Base-by-base conservation (phyloP, 495 filamentous ascomycete genomes). In the Podospora sp. region DNA sequence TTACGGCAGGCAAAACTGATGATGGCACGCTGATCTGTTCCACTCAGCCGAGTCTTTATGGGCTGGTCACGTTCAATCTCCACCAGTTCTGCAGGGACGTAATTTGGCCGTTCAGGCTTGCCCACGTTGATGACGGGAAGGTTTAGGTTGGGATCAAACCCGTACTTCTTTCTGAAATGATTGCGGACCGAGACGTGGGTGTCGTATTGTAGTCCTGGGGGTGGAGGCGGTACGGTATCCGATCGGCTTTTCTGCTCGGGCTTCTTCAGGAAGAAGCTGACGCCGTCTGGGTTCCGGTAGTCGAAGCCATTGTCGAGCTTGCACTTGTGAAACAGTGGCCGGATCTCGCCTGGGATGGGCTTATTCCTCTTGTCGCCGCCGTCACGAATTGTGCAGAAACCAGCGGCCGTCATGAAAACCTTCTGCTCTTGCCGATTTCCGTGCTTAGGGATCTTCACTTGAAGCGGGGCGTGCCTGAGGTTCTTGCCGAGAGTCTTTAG, bases 121-220 rank as follows among this genome's bases (percentile, higher is more conserved):
- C 91, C 91, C 14, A 90, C 82, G 71, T 96, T 93, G 65, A 97
- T 77, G 4, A 94, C 82, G 0, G 92, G 91, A 7, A 85, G 65
- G 0, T 73, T 67, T 6, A 61, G n/a, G n/a, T 80, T 61, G 24
- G 69, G 65, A 40, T 33, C 61, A 12, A 72, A 71, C 0, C 66
- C 64, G 65, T 83, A 78, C 56, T 82, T 33, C 29, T 8, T 8
- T 33, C 3, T 33, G 8, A 8, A 4, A 33, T 33, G 29, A 3
- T 33, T 33, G 29, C 8, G n/a, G n/a, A 33, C 8, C 29, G 29
- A 4, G 29, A 33, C 29, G 4, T 33, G 4, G 29, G 29, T 33
- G 29, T 33, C 29, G 29, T 33, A 33, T 8, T 33, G 29, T 33
- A 33, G 29, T 3, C 4, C 4, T 3, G 29, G 4, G 29, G 29